Evolutionary conservation across 768 basidiomycete species (phyloP).

Genomic region (Tulasnella calospora): DNA sequence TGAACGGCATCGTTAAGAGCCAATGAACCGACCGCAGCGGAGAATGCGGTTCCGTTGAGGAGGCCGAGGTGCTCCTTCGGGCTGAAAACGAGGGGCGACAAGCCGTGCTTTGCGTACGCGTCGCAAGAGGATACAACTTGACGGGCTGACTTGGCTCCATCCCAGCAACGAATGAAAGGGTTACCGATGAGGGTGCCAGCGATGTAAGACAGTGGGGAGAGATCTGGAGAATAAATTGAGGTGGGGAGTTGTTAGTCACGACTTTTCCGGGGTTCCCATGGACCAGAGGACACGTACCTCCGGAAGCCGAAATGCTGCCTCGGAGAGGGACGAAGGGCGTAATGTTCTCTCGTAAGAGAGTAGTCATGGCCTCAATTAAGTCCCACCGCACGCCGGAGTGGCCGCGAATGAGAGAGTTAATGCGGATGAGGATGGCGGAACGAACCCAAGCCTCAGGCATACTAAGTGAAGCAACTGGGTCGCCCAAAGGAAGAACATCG

Average conservation of each 20-base stretch:
- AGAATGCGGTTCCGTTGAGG: constrained; percentile 78
- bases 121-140: constrained; percentile 34
- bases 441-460: constrained; percentile 90
- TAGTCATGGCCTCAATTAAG: constrained; percentile 72
- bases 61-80: constrained; percentile 38
- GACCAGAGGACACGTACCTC: constrained; percentile 35
- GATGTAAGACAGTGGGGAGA: constrained; percentile 77
- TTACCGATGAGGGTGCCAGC: constrained; percentile 77
- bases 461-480: constrained; percentile 58
- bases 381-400: constrained; percentile 83
- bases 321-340: constrained; percentile 69
- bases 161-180: constrained; percentile 61
- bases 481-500: constrained; percentile 53
- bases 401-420: constrained; percentile 83
- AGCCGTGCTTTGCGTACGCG: constrained; percentile 42
- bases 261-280: constrained; percentile 21
- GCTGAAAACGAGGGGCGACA: constrained; percentile 49
- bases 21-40: constrained; percentile 69
- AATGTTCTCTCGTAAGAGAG: constrained; percentile 64
- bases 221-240: constrained; percentile 39
- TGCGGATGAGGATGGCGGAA: constrained; percentile 78
- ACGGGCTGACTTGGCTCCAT: constrained; percentile 29
- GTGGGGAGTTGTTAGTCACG: neutral
- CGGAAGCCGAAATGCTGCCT: constrained; percentile 77
- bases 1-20: constrained; percentile 63